A percentile compares a stretch with the other conserved stretches of the same genome.
These are phyloP conservation scores for Pontederia paniculata DNA, from an alignment of 176 grass and related monocot species.

Conservation along the genomic window DNA sequence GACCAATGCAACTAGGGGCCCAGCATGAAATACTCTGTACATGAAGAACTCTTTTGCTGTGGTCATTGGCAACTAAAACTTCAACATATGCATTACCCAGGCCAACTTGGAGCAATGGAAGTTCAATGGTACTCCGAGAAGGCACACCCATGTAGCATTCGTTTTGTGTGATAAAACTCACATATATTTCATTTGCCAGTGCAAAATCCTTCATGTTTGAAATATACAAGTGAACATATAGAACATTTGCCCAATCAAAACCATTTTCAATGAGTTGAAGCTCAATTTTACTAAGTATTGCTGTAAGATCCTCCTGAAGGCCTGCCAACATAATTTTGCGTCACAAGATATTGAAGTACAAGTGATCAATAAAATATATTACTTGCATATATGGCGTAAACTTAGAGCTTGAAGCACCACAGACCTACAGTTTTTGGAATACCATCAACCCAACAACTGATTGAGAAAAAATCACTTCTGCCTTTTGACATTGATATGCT, in stretches of 20 bases:
- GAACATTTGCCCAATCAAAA: slow-evolving; percentile 72
- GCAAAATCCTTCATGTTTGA: slow-evolving; percentile 81
- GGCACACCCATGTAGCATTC: slow-evolving; percentile 82
- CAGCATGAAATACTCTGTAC: slow-evolving; percentile 98
- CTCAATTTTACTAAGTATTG: slow-evolving; percentile 68
- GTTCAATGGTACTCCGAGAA: slow-evolving; percentile 85
- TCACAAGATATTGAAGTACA: not conserved
- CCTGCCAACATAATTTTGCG: slow-evolving; percentile 24
- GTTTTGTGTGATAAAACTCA: slow-evolving; percentile 74
- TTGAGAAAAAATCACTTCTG: slow-evolving; percentile 46
- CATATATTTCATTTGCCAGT: slow-evolving; percentile 82
- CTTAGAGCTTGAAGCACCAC: not conserved
- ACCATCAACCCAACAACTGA: slow-evolving; percentile 69
- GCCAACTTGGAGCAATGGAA: slow-evolving; percentile 51
- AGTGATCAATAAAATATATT: not conserved
- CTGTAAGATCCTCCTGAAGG: slow-evolving; percentile 54
- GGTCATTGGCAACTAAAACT: slow-evolving; percentile 65
- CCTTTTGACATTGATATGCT: slow-evolving; percentile 45
- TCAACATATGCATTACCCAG: slow-evolving; percentile 65
- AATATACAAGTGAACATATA: slow-evolving; percentile 96
- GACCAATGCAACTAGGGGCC: slow-evolving; percentile 98
- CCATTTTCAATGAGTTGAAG: slow-evolving; percentile 53
- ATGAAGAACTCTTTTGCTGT: slow-evolving; percentile 80
- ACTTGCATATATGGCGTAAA: not conserved
- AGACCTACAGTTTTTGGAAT: slow-evolving; percentile 36